Base-by-base conservation (phyloP, 345 rosid genomes). In the Eutrema heterophyllum region DNA sequence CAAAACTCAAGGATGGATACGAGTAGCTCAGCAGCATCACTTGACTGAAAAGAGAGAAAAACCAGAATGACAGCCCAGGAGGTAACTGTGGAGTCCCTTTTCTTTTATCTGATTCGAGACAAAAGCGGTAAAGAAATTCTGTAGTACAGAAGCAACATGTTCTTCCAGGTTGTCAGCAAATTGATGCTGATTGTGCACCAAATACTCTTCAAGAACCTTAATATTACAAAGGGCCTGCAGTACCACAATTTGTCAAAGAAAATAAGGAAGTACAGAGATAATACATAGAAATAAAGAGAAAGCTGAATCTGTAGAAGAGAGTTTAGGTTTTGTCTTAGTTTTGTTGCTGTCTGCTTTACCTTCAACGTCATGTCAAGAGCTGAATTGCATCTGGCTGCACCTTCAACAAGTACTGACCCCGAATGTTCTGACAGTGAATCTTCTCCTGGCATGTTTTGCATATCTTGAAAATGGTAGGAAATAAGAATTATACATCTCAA, bases 1-100 rank as follows among this genome's bases (percentile, higher is more conserved):
- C 60, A 67, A 49, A n/a, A 74, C 40, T 74, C 73, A 58, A 74
- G 30, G 38, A 74, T 58, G 62, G 62, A 4, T n/a, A 67, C 21
- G 2, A 68, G 16, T 30, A 75, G 12, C 57, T 61, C 64, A 7
- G 48, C 64, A 35, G 64, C 16, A 33, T 68, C 32, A 53, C 8
- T 68, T 68, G 67, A n/a, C 69, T 75, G 46, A 27, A 68, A 51
- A 16, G 21, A 59, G 27, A 57, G 6, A 10, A 40, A 41, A 40
- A 36, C 5, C 15, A 50, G 41, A 60, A 49, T 57, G 10, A 24
- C 18, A 12, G 7, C 18, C 3, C 3, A 44, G 18, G 8, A 44
- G 8, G 15, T 4, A 43, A 43, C 15, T 13, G 15, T 43, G 5
- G 15, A 43, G 1, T 53, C 57, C 64, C 18, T 64, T 48, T 10